Base-by-base conservation (phyloP, 768 basidiomycete species). In the Trametes gibbosa region DNA sequence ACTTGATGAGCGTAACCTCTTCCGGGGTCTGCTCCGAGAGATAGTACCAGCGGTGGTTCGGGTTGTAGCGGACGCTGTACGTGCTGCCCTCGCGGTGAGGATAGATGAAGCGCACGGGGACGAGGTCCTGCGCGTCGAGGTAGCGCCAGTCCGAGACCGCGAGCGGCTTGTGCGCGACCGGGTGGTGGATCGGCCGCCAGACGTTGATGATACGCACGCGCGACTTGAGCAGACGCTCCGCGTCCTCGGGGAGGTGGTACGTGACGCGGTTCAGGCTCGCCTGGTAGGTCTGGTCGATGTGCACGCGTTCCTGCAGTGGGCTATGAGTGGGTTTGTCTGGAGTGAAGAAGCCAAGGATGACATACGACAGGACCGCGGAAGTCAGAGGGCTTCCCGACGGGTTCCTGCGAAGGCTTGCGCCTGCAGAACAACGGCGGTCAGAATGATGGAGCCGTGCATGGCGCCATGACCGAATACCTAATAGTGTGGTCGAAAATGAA, bases 401-500 rank as follows among this genome's bases (percentile, higher is more conserved):
- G 41, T 23, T 46, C 39, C 37, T 50, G 48, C 1, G 59, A 40
- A 41, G 71, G 73, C 34, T 56, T 58, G 48, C 53, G 64, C 23
- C 65, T 62, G 19, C 25, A 35, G n/a, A 56, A 50, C 13, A 56
- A 53, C 1, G 48, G 53, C 21, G 35, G 21, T 53, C 23, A 53
- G 40, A 10, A 32, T 5, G 10, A 4, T 32, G 29, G 10, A 5
- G 29, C 4, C 29, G 29, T 5, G 29, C 29, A 32, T 8, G 7
- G 59, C 58, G 42, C 50, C 23, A 6, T 12, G 29, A 47, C 21
- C 2, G 17, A 68, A 35, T 59, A 68, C 70, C 75, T 67, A 61
- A 72, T 70, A 35, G 75, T 77, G 56, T 78, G 76, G 51, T 79
- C 77, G 37, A 80, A 80, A 58, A 79, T 70, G 61, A 76, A 67